Evolutionary conservation across 805 yeast species (phyloP).

Genomic region (Debaryomyces hansenii): DNA sequence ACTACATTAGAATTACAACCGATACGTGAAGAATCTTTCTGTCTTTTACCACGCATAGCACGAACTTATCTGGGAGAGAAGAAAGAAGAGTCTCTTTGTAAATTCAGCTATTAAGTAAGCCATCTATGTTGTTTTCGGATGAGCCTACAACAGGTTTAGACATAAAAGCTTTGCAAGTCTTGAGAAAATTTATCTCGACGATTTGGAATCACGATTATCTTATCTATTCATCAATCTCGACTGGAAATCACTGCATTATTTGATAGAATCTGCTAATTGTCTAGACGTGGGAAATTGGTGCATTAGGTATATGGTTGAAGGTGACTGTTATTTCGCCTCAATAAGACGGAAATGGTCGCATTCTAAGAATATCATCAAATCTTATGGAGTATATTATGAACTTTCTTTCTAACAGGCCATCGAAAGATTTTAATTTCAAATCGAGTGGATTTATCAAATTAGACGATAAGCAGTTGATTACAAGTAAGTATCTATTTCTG

Average conservation of each 20-base stretch:
- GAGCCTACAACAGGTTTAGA: slow-evolving; percentile 91
- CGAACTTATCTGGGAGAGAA: slow-evolving; percentile 85
- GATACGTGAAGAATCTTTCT: slow-evolving; percentile 62
- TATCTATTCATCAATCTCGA: too few relatives aligned
- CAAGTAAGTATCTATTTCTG: too few relatives aligned
- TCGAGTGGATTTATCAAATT: too few relatives aligned
- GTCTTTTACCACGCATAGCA: slow-evolving; percentile 38
- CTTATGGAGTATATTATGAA: slow-evolving; percentile 35
- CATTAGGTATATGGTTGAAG: too few relatives aligned
- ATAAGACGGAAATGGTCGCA: neutral
- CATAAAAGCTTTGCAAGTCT: slow-evolving; percentile 66
- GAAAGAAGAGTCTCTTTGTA: slow-evolving; percentile 76
- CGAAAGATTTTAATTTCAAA: too few relatives aligned
- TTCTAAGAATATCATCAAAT: slow-evolving; percentile 7
- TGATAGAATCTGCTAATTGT: too few relatives aligned
- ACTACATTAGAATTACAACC: slow-evolving; percentile 65
- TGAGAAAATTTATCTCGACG: too few relatives aligned
- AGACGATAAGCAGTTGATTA: too few relatives aligned
- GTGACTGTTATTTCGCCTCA: slow-evolving; percentile 48
- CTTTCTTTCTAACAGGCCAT: too few relatives aligned
- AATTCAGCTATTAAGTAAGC: slow-evolving; percentile 72
- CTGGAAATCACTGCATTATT: too few relatives aligned
- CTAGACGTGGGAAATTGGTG: too few relatives aligned
- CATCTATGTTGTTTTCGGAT: slow-evolving; percentile 74
- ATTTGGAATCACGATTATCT: too few relatives aligned